Conservation (phyloP, 2,329 filamentous ascomycete species). For the Xylaria sp. region DNA sequence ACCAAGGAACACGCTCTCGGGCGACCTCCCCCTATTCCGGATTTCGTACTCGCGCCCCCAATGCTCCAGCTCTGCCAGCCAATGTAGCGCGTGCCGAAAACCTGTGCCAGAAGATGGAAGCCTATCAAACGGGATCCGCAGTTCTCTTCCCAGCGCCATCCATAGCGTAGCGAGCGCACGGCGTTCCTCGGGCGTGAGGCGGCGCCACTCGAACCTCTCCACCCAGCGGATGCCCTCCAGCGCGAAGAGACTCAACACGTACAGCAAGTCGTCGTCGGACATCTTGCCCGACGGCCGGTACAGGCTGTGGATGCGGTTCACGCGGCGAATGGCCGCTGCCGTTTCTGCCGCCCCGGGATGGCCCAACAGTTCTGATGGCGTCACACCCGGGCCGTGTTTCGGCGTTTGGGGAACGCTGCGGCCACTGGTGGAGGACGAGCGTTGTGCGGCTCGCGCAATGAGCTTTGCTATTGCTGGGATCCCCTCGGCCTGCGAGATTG, state of each 20-base stretch:
- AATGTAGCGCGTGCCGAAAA: conserved; percentile 18
- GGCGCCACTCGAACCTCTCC: conserved; percentile 17
- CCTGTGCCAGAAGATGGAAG: neutral
- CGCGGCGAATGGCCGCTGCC: conserved; percentile 10
- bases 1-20: conserved; percentile 12
- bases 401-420: neutral
- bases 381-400: neutral
- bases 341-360: neutral
- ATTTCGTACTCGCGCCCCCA: conserved; percentile 22
- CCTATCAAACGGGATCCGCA: conserved; percentile 7
- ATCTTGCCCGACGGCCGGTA: conserved; percentile 26
- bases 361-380: conserved; percentile 7
- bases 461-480: conserved; percentile 24
- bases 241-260: conserved; percentile 16
- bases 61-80: conserved; percentile 22
- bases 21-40: neutral
- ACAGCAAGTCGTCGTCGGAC: conserved; percentile 24
- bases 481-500: conserved; percentile 10
- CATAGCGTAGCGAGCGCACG: conserved; percentile 22
- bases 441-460: conserved; percentile 5
- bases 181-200: conserved; percentile 4
- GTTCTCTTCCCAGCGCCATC: conserved; percentile 14
- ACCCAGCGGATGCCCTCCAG: conserved; percentile 14
- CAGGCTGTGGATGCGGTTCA: conserved; percentile 23
- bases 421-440: neutral